Percentiles rank a stretch among this genome's conserved stretches.
These are phyloP conservation scores for Colletotrichum lentis DNA, from an alignment of 2,329 filamentous ascomycete species.

Conservation along the genomic window DNA sequence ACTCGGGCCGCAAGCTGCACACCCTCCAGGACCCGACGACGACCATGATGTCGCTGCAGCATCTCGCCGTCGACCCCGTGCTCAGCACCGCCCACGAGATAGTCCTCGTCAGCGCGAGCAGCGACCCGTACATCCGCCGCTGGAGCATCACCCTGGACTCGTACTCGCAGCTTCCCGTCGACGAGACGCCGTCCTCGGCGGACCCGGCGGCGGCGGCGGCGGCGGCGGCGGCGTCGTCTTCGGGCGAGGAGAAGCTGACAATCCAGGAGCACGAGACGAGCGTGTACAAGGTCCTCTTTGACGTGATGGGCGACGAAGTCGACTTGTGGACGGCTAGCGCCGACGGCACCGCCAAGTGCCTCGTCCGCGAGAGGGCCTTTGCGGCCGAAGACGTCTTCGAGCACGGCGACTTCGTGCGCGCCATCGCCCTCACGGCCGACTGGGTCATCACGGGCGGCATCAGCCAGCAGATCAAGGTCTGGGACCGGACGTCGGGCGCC, in stretches of 20 bases:
- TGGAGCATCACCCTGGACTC: conserved; percentile 70
- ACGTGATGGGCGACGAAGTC: conserved; percentile 65
- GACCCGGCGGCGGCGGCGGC: conserved; percentile 39
- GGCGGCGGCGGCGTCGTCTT: background rate
- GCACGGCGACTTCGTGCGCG: conserved; percentile 91
- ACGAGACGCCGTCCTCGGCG: conserved; percentile 43
- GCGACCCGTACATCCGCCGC: conserved; percentile 78
- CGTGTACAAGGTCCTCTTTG: conserved; percentile 82
- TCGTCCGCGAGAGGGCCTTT: conserved; percentile 74
- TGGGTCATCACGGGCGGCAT: conserved; percentile 89
- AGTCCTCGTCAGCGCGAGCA: conserved; percentile 80
- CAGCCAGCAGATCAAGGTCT: conserved; percentile 91
- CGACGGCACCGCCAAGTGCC: conserved; percentile 85
- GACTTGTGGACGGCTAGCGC: conserved; percentile 94
- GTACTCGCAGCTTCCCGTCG: conserved; percentile 62
- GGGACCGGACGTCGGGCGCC: conserved; percentile 78
- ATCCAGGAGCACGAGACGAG: conserved; percentile 89
- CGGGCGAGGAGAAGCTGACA: conserved; percentile 51
- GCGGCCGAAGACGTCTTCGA: conserved; percentile 73
- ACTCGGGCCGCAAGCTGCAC: conserved; percentile 73
- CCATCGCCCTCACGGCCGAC: conserved; percentile 76
- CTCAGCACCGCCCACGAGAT: conserved; percentile 59
- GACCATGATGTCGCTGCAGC: conserved; percentile 79
- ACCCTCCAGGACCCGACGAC: conserved; percentile 75
- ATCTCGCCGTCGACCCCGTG: conserved; percentile 77